Evolutionary conservation across 1,284 basidiomycete species (phyloP).

Genomic region (Rhodotorula sp.): DNA sequence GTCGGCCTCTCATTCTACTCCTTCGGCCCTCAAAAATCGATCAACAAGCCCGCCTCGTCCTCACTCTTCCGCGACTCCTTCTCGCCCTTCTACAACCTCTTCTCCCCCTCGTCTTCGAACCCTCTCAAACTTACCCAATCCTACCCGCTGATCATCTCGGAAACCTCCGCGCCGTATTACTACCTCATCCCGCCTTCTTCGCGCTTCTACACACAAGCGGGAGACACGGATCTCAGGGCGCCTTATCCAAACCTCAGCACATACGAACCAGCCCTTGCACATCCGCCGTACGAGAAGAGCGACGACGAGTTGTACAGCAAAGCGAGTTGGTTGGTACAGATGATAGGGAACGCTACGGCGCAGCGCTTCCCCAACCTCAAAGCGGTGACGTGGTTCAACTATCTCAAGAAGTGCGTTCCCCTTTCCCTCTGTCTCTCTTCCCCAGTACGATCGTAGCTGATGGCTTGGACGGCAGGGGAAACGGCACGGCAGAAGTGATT

Average conservation of each 20-base stretch:
- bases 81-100: slow-evolving; percentile 22
- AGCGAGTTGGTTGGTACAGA: slow-evolving; percentile 42
- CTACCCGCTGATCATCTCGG: slow-evolving; percentile 41
- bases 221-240: slow-evolving; percentile 38
- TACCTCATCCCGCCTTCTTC: slow-evolving; percentile 37
- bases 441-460: neutral
- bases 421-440: neutral
- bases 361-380: slow-evolving; percentile 39
- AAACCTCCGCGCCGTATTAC: slow-evolving; percentile 42
- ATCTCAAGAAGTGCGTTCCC: slow-evolving; percentile 2
- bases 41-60: slow-evolving; percentile 24
- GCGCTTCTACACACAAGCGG: slow-evolving; percentile 25
- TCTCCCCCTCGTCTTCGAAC: slow-evolving; percentile 4
- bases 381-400: slow-evolving; percentile 16
- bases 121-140: slow-evolving; percentile 18
- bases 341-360: slow-evolving; percentile 37
- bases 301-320: slow-evolving; percentile 43
- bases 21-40: slow-evolving; percentile 26
- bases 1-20: slow-evolving; percentile 40
- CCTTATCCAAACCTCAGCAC: slow-evolving; percentile 30
- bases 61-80: slow-evolving; percentile 24
- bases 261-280: slow-evolving; percentile 22
- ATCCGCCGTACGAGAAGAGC: slow-evolving; percentile 16
- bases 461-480: neutral
- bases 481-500: slow-evolving; percentile 17